A percentile compares a stretch with the other conserved stretches of the same genome.
Evolutionary conservation across 768 basidiomycete species (phyloP).

Genomic region (Termitomyces sp.): DNA sequence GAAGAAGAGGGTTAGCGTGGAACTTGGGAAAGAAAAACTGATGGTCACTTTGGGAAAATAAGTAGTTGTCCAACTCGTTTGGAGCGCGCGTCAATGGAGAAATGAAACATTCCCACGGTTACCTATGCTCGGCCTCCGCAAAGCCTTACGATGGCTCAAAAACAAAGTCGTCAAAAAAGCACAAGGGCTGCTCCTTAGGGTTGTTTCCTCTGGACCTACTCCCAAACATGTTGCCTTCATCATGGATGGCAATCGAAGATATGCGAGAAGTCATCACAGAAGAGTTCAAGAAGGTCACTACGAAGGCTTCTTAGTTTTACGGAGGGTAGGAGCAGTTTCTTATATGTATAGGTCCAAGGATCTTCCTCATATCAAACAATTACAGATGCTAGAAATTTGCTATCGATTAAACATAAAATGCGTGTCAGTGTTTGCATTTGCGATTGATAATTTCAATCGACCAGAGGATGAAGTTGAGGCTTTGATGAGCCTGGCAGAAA

Average conservation of each 20-base stretch:
- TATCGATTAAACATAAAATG: conserved; percentile 72
- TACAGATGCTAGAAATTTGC: conserved; percentile 81
- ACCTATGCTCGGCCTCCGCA: conserved; percentile 8
- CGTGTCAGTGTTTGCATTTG: conserved; percentile 95
- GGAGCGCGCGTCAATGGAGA: background rate
- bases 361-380: conserved; percentile 9
- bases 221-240: conserved; percentile 91
- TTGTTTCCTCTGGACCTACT: conserved; percentile 79
- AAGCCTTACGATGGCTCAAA: conserved; percentile 13
- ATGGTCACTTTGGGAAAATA: background rate
- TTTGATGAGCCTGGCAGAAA: conserved; percentile 79
- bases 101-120: conserved; percentile 12
- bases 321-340: conserved; percentile 51
- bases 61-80: background rate
- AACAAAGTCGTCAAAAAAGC: conserved; percentile 9
- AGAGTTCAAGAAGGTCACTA: conserved; percentile 74
- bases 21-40: background rate
- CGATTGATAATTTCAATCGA: conserved; percentile 95
- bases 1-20: background rate
- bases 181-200: conserved; percentile 10
- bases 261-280: conserved; percentile 66
- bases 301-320: conserved; percentile 76
- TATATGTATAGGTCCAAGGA: background rate
- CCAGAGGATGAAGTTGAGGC: conserved; percentile 79
- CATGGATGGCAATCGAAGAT: conserved; percentile 96